A percentile compares a stretch with the other conserved stretches of the same genome.
Evolutionary conservation across 78 protist species (phyloP).

Genomic region (Monocercomonoides exilis): DNA sequence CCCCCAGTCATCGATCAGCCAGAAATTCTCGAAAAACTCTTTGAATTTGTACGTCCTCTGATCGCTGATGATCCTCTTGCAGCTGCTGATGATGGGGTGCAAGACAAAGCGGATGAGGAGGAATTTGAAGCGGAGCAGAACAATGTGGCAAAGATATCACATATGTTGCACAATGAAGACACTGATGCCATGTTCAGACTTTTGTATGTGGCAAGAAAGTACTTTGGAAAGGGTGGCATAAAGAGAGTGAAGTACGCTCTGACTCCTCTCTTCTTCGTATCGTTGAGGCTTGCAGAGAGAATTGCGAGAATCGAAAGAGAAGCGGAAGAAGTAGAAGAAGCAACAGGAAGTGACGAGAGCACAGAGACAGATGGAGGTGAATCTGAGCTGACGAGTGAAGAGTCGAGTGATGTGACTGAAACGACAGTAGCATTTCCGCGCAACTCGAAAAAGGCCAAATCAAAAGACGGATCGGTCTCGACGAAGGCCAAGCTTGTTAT

Average conservation of each 20-base stretch:
- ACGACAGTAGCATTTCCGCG: too few species aligned
- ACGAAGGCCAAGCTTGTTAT: background rate
- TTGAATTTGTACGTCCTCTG: conserved; percentile 46
- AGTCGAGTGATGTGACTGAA: background rate
- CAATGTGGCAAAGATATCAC: conserved; percentile 55
- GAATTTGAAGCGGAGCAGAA: conserved; percentile 70
- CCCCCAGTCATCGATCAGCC: background rate
- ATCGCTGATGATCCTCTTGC: conserved; percentile 44
- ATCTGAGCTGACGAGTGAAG: background rate
- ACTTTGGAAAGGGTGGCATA: conserved; percentile 65
- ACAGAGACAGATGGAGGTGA: background rate
- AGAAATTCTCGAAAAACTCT: background rate
- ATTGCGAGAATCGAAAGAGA: background rate
- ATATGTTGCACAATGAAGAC: conserved; percentile 34
- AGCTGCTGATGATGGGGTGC: conserved; percentile 38
- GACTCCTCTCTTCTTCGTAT: conserved; percentile 19
- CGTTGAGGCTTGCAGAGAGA: background rate
- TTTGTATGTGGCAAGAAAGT: conserved; percentile 43
- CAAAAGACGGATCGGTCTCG: too few species aligned
- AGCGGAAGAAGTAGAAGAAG: too few species aligned
- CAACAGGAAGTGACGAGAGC: background rate
- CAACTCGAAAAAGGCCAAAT: too few species aligned
- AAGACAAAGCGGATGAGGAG: too few species aligned
- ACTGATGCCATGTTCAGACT: conserved; percentile 14
- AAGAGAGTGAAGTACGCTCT: conserved; percentile 48